Percentiles rank a stretch among this genome's conserved stretches.
Conservation (phyloP, 1,139 yeast genomes). For the Scheffersomyces quercinus region DNA sequence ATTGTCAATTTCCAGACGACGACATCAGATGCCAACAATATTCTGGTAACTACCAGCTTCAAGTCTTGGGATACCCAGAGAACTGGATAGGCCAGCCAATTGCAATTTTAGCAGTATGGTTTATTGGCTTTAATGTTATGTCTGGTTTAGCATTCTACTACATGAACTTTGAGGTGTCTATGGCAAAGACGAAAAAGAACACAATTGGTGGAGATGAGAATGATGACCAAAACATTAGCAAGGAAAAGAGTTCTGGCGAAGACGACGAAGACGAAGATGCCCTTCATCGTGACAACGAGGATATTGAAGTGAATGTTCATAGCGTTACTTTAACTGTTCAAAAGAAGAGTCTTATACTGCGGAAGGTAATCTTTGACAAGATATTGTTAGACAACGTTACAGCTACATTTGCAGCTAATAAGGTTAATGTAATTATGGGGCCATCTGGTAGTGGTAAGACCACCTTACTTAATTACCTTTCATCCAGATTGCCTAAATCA, state of each 20-base stretch:
- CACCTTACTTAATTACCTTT: constrained; percentile 21
- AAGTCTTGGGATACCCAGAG: constrained; percentile 59
- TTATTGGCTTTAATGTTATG: constrained; percentile 51
- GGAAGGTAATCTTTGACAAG: constrained; percentile 4
- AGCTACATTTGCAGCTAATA: constrained; percentile 18
- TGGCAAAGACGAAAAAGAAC: constrained; percentile 46
- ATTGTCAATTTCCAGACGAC: constrained; percentile 45
- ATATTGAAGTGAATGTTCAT: constrained; percentile 18
- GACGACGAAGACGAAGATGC: constrained; percentile 7
- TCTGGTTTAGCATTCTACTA: constrained; percentile 49
- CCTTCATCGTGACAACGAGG: not conserved
- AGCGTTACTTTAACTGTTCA: constrained; percentile 22
- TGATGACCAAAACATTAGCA: constrained; percentile 5
- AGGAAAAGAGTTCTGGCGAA: constrained; percentile 3
- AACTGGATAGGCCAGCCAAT: constrained; percentile 72
- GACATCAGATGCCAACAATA: constrained; percentile 33
- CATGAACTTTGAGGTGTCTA: constrained; percentile 53
- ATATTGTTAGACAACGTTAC: constrained; percentile 16
- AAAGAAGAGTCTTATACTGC: constrained; percentile 4
- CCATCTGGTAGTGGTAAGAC: constrained; percentile 31
- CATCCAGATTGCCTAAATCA: constrained; percentile 15
- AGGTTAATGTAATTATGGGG: constrained; percentile 28
- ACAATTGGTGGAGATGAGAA: constrained; percentile 34
- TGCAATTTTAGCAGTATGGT: constrained; percentile 61
- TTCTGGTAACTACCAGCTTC: constrained; percentile 58